Conservation (phyloP, 2,329 filamentous ascomycete genomes). For the Blastomyces percursus region DNA sequence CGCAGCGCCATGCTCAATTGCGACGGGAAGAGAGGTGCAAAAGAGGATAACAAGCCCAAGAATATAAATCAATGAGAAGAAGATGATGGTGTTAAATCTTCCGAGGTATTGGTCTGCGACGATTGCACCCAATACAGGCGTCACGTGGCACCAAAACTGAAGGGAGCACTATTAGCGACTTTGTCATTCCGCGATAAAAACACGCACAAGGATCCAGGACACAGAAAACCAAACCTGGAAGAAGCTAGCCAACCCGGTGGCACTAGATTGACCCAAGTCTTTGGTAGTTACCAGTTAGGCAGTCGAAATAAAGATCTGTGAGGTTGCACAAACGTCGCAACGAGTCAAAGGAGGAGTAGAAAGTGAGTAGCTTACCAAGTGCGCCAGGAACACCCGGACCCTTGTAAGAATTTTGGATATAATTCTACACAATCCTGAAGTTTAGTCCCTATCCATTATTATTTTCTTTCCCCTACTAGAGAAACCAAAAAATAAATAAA, state of each 20-base stretch:
- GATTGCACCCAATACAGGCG: slow-evolving; percentile 47
- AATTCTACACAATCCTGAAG: slow-evolving; percentile 33
- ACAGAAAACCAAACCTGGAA: slow-evolving; percentile 28
- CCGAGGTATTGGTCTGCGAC: slow-evolving; percentile 51
- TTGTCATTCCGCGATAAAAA: background rate
- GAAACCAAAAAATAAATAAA: too few species aligned
- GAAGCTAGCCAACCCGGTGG: slow-evolving; percentile 43
- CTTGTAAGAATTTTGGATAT: slow-evolving; percentile 35
- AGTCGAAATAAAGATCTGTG: too few species aligned
- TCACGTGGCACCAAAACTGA: slow-evolving; percentile 45
- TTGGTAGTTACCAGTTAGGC: background rate
- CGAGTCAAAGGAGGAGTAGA: background rate
- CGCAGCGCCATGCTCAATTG: slow-evolving; percentile 41
- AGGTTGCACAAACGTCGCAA: background rate
- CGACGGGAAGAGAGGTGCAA: slow-evolving; percentile 43
- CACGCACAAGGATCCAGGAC: background rate
- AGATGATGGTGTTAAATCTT: slow-evolving; percentile 49
- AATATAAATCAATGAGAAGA: slow-evolving; percentile 49
- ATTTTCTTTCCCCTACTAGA: background rate
- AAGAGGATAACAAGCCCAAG: slow-evolving; percentile 45
- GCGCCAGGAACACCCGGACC: slow-evolving; percentile 32
- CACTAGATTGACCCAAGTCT: slow-evolving; percentile 31
- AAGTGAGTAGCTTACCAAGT: slow-evolving; percentile 15
- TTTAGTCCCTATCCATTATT: background rate
- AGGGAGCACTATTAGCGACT: background rate